phyloP scores from a whole-genome alignment of 495 filamentous ascomycete species.

The Hamigera avellanea region DNA sequence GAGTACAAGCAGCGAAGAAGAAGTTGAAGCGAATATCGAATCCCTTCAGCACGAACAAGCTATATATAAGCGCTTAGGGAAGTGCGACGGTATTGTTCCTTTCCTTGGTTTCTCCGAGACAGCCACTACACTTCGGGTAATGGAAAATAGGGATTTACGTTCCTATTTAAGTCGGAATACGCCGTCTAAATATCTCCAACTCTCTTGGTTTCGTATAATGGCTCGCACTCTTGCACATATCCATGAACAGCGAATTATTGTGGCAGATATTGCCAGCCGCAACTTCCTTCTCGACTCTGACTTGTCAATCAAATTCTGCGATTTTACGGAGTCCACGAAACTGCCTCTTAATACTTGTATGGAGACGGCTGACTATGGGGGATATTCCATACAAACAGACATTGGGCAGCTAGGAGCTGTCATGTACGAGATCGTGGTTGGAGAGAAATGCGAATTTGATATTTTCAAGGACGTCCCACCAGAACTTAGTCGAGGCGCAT shows the following conservation, averaged over 20 bases:
- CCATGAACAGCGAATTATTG: slow-evolving; percentile 11
- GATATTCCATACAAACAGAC: slow-evolving; percentile 13
- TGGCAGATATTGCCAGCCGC: slow-evolving; percentile 15
- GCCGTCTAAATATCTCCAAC: slow-evolving; percentile 7
- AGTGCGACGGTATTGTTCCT: slow-evolving; percentile 8
- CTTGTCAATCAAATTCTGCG: slow-evolving; percentile 12
- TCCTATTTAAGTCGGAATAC: slow-evolving; percentile 7
- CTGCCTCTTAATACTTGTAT: slow-evolving; percentile 10
- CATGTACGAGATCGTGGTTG: slow-evolving; percentile 11
- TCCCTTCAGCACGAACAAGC: slow-evolving; percentile 10
- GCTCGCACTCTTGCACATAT: slow-evolving; percentile 10
- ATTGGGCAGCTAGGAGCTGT: slow-evolving; percentile 12
- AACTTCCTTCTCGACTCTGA: slow-evolving; percentile 16
- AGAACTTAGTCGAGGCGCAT: slow-evolving; percentile 1
- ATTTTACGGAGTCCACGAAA: slow-evolving; percentile 12
- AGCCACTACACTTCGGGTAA: slow-evolving; percentile 5
- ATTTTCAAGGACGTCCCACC: slow-evolving; percentile 3
- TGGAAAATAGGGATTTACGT: slow-evolving; percentile 14
- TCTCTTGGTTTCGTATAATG: slow-evolving; percentile 15
- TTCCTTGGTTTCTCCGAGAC: slow-evolving; percentile 4
- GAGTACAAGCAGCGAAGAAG: slow-evolving; percentile 5
- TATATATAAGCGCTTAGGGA: slow-evolving; percentile 8
- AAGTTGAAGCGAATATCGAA: slow-evolving; percentile 9
- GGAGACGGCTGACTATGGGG: slow-evolving; percentile 8
- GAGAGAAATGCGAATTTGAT: slow-evolving; percentile 4